Conservation (phyloP, 257 asterid species). For the Nicotiana sylvestris region DNA sequence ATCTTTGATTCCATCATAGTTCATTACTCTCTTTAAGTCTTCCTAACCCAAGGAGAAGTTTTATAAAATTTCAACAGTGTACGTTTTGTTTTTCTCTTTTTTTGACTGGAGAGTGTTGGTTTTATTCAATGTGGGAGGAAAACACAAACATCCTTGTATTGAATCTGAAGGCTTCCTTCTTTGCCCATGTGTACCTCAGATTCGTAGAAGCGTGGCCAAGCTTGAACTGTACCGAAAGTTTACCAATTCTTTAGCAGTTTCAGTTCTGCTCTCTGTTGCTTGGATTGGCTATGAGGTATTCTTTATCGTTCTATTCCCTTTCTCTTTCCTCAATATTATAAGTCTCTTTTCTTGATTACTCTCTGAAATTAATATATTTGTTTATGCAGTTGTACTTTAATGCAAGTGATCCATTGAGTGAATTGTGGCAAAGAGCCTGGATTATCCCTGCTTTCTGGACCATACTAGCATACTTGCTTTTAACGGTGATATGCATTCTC, state of each 20-base stretch:
- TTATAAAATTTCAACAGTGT: neutral
- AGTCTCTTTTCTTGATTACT: neutral
- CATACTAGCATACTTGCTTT: conserved; percentile 61
- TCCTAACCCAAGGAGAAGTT: neutral
- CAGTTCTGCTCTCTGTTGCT: conserved; percentile 84
- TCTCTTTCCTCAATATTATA: neutral
- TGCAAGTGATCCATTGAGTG: conserved; percentile 93
- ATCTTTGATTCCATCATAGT: neutral
- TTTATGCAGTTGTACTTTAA: conserved; percentile 76
- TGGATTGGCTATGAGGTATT: conserved; percentile 98
- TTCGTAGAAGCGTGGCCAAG: conserved; percentile 81
- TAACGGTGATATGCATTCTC: conserved; percentile 76
- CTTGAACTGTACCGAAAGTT: conserved; percentile 90
- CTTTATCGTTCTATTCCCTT: neutral
- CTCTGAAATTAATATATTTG: conserved; percentile 11
- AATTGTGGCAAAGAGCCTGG: conserved; percentile 93
- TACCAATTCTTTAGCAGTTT: conserved; percentile 77
- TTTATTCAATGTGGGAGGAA: neutral
- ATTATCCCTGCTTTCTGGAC: conserved; percentile 96
- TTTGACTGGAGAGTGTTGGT: neutral
- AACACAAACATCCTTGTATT: neutral
- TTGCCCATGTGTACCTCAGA: conserved; percentile 32
- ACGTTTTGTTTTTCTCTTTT: neutral
- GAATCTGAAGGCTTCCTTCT: neutral
- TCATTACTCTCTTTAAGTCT: conserved; percentile 4